A percentile compares a stretch with the other conserved stretches of the same genome.
Evolutionary conservation across 495 filamentous ascomycete species (phyloP).

Genomic region (Penicillium angulare): DNA sequence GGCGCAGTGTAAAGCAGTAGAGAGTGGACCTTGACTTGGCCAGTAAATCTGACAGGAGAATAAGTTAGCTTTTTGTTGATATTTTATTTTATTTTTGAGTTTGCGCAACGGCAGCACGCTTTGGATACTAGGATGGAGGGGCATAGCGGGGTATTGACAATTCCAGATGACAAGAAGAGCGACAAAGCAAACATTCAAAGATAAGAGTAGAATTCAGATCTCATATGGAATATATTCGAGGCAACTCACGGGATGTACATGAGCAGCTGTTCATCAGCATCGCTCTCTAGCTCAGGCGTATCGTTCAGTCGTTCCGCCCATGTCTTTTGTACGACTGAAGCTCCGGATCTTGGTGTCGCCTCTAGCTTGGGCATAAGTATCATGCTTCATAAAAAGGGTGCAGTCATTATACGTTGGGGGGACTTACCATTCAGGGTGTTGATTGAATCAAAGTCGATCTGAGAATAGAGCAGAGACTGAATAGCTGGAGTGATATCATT

Average conservation of each 20-base stretch:
- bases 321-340: conserved; percentile 79
- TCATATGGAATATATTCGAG: neutral
- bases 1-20: conserved; percentile 78
- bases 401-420: no score
- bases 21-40: conserved; percentile 86
- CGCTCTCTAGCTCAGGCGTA: conserved; percentile 74
- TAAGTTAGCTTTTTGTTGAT: conserved; percentile 12
- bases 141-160: conserved; percentile 20
- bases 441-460: conserved; percentile 86
- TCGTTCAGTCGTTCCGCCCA: conserved; percentile 75
- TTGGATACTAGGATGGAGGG: conserved; percentile 25
- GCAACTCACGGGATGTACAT: conserved; percentile 81
- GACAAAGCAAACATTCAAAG: neutral
- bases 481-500: conserved; percentile 90
- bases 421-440: conserved; percentile 71
- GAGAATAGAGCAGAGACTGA: conserved; percentile 82
- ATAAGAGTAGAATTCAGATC: conserved; percentile 1
- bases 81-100: neutral
- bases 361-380: conserved; percentile 38
- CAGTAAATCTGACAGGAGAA: conserved; percentile 70
- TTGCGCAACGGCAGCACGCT: no score
- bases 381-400: neutral
- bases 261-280: conserved; percentile 89
- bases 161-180: neutral
- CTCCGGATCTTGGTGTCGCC: conserved; percentile 60